phyloP scores from a whole-genome alignment of 805 yeast genomes.

The Candida tallmaniae region DNA sequence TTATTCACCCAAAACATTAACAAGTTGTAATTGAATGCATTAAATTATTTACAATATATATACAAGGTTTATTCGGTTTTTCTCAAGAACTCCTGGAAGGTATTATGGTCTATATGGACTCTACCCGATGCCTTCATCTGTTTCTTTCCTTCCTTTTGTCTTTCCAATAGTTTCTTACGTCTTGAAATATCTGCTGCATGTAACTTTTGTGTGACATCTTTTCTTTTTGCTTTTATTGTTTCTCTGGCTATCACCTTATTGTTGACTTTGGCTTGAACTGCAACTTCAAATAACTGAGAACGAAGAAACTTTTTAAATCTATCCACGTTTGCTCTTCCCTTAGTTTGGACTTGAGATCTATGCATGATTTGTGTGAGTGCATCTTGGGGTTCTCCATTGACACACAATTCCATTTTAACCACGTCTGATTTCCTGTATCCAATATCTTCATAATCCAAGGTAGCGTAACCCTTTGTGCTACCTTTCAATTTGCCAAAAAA shows the following conservation, averaged over 20 bases:
- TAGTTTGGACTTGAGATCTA: conserved; percentile 61
- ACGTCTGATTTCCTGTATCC: conserved; percentile 80
- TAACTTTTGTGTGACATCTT: conserved; percentile 88
- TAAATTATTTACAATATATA: conserved; percentile 4
- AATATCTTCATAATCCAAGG: conserved; percentile 89
- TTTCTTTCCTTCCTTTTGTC: conserved; percentile 93
- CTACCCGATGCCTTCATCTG: conserved; percentile 75
- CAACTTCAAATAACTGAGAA: conserved; percentile 86
- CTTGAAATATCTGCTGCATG: conserved; percentile 93
- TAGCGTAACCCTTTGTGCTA: conserved; percentile 86
- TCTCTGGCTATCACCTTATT: conserved; percentile 82
- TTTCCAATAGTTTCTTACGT: conserved; percentile 78
- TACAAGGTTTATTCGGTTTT: conserved; percentile 8
- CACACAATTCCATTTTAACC: conserved; percentile 82
- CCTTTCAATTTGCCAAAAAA: conserved; percentile 93
- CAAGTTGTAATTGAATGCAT: no score
- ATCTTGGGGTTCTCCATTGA: conserved; percentile 85
- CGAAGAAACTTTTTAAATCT: conserved; percentile 74
- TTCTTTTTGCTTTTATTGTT: conserved; percentile 87
- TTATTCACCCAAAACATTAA: no score
- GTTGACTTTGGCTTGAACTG: conserved; percentile 85
- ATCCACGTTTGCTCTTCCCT: conserved; percentile 79
- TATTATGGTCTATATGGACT: conserved; percentile 75
- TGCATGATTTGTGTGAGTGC: conserved; percentile 93
- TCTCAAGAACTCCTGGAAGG: conserved; percentile 79